A percentile compares a stretch with the other conserved stretches of the same genome.
These are phyloP conservation scores for Ceratocystis cubensis DNA, from an alignment of 2,329 filamentous ascomycete genomes.

Conservation along the genomic window DNA sequence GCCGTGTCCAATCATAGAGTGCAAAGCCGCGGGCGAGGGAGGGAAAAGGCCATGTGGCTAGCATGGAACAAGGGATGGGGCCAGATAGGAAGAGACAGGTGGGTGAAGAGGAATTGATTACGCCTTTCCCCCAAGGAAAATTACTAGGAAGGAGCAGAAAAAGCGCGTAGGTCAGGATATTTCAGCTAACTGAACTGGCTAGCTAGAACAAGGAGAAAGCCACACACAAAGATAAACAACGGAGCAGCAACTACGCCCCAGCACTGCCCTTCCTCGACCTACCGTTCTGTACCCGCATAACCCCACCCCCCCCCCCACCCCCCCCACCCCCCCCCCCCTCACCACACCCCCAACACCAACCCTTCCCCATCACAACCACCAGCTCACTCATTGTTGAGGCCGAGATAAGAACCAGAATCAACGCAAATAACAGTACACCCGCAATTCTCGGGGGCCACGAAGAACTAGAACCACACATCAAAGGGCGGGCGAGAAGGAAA, in stretches of 20 bases:
- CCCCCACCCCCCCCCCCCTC: background rate
- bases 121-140: no score
- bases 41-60: slow-evolving; percentile 14
- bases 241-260: no score
- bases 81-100: background rate
- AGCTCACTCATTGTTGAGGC: no score
- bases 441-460: background rate
- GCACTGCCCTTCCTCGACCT: background rate
- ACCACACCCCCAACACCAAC: no score
- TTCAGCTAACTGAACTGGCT: background rate
- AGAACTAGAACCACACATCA: no score
- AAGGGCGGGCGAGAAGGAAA: no score
- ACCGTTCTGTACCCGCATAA: background rate
- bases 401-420: background rate
- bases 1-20: slow-evolving; percentile 6
- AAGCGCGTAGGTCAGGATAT: background rate
- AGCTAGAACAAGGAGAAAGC: background rate
- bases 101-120: background rate
- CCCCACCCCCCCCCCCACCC: background rate
- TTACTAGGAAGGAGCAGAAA: background rate
- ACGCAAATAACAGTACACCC: background rate
- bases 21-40: background rate
- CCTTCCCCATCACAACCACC: no score
- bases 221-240: background rate
- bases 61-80: slow-evolving; percentile 15